Evolutionary conservation across 306 rosid species (phyloP).

Genomic region (Pyrus pyrifolia): DNA sequence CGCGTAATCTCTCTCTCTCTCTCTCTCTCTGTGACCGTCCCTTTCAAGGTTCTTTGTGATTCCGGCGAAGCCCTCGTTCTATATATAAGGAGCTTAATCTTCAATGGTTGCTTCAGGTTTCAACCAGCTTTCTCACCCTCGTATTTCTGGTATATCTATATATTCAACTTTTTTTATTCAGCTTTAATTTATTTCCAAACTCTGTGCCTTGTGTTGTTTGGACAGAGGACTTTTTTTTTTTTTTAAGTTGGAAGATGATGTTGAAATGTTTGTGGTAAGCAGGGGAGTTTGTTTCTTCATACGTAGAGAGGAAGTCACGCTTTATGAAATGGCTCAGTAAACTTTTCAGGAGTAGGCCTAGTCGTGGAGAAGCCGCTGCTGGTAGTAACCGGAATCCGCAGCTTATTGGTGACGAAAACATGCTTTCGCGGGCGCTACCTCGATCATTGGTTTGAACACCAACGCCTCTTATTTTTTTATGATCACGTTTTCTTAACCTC

Average conservation of each 20-base stretch:
- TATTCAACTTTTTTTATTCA: neutral
- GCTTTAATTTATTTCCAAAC: too few species aligned
- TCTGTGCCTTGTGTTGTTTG: neutral
- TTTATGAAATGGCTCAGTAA: constrained; percentile 91
- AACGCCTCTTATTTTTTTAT: neutral
- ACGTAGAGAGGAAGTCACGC: constrained; percentile 79
- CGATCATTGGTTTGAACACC: constrained; percentile 56
- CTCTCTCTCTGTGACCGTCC: constrained; percentile 24
- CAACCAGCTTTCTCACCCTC: constrained; percentile 79
- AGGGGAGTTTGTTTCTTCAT: constrained; percentile 78
- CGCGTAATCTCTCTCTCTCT: neutral
- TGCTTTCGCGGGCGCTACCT: constrained; percentile 54
- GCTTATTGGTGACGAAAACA: constrained; percentile 63
- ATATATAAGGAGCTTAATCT: constrained; percentile 20
- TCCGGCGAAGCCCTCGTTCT: constrained; percentile 19
- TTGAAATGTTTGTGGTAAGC: constrained; percentile 32
- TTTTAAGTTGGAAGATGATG: neutral
- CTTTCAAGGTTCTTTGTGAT: constrained; percentile 28
- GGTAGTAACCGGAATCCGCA: constrained; percentile 38
- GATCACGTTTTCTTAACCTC: neutral
- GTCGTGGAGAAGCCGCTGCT: constrained; percentile 36
- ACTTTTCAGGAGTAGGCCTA: constrained; percentile 64
- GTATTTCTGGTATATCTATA: constrained; percentile 63
- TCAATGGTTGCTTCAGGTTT: constrained; percentile 60
- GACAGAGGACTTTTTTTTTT: neutral